These are phyloP conservation scores for Gyrodon lividus DNA, from an alignment of 768 basidiomycete genomes.

Conservation along the genomic window DNA sequence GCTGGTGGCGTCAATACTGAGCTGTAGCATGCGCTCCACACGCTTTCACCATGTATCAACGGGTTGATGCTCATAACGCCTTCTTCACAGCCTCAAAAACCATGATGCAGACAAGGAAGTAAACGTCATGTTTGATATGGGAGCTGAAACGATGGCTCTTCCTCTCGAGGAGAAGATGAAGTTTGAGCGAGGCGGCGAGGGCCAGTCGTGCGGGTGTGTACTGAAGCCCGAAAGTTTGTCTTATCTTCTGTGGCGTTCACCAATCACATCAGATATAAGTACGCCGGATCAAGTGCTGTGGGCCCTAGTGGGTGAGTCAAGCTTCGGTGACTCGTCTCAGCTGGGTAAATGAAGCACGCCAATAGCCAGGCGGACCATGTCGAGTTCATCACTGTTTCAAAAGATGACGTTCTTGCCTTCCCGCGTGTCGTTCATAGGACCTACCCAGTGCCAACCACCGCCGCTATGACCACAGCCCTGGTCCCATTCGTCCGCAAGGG, in stretches of 20 bases:
- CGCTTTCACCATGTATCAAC: background rate
- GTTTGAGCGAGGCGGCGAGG: constrained; percentile 43
- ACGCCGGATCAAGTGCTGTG: constrained; percentile 57
- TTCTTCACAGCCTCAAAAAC: constrained; percentile 39
- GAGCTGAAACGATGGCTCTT: constrained; percentile 39
- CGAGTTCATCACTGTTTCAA: constrained; percentile 67
- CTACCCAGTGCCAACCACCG: constrained; percentile 55
- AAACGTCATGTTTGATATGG: constrained; percentile 42
- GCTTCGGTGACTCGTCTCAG: background rate
- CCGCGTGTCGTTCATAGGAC: constrained; percentile 50
- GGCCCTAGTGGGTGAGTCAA: constrained; percentile 49
- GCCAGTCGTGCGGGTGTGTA: constrained; percentile 39
- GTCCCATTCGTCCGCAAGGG: constrained; percentile 58
- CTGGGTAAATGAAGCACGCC: background rate
- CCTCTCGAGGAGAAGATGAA: constrained; percentile 42
- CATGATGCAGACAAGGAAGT: constrained; percentile 39
- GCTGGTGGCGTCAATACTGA: background rate
- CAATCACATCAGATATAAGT: constrained; percentile 50
- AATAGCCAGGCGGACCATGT: constrained; percentile 42
- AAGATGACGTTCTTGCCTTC: constrained; percentile 66
- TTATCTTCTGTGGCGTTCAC: background rate
- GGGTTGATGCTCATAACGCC: background rate
- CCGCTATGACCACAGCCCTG: constrained; percentile 49
- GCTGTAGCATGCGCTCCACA: background rate
- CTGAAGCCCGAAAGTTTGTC: background rate